Conservation (phyloP, 306 rosid species). For the Castanospermum australe region DNA sequence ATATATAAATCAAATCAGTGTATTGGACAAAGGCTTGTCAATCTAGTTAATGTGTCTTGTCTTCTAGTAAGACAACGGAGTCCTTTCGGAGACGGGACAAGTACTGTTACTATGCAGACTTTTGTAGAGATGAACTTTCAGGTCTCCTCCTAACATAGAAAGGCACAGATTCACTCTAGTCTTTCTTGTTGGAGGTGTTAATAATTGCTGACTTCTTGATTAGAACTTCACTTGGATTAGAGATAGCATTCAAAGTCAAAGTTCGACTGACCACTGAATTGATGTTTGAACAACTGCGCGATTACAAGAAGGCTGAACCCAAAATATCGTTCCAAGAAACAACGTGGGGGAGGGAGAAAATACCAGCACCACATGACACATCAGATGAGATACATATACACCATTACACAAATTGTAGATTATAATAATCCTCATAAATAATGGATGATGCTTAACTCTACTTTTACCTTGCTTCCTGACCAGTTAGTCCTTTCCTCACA, state of each 20-base stretch:
- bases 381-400: not conserved
- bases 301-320: no score
- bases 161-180: not conserved
- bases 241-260: not conserved
- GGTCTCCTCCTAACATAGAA: not conserved
- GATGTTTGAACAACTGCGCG: no score
- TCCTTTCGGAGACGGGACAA: not conserved
- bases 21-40: not conserved
- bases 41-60: not conserved
- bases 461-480: slow-evolving; percentile 22
- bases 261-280: not conserved
- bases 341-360: not conserved
- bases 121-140: not conserved
- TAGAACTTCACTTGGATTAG: not conserved
- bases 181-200: not conserved
- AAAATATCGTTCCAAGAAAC: not conserved
- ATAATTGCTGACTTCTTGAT: not conserved
- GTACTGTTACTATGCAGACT: not conserved
- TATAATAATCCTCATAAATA: not conserved
- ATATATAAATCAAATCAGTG: not conserved
- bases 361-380: not conserved
- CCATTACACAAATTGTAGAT: slow-evolving; percentile 7
- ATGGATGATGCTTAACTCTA: not conserved
- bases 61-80: not conserved
- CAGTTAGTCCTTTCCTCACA: slow-evolving; percentile 12